Conservation (phyloP, 192 early-diverging fungal species). For the Coemansia guatemalensis region DNA sequence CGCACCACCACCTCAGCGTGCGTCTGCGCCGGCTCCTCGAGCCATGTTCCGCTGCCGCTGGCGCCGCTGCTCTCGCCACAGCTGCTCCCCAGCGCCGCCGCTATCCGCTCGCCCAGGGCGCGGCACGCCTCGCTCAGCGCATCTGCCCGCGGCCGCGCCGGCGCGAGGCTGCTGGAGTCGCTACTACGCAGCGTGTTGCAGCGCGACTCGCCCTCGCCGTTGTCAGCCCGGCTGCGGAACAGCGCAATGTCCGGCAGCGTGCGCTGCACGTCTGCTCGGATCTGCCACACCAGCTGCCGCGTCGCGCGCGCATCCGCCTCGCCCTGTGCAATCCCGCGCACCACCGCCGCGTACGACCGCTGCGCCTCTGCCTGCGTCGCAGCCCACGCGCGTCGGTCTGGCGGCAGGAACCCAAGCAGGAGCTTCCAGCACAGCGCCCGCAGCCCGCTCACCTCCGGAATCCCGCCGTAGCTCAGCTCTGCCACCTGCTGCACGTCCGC, state of each 20-base stretch:
- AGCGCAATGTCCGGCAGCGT: conserved; percentile 22
- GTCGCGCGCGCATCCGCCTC: background rate
- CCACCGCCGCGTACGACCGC: conserved; percentile 7
- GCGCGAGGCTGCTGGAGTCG: background rate
- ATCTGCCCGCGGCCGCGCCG: conserved; percentile 3
- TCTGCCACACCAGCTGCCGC: conserved; percentile 9
- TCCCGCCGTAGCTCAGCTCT: conserved; percentile 20
- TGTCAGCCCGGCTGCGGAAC: conserved; percentile 30
- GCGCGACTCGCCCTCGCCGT: conserved; percentile 6
- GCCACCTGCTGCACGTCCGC: conserved; percentile 16
- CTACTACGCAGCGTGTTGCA: background rate
- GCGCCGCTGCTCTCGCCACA: conserved; percentile 1
- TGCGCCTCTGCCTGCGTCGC: background rate
- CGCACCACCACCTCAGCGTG: conserved; percentile 81
- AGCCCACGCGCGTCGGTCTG: conserved; percentile 16
- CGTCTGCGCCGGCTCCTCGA: conserved; percentile 53
- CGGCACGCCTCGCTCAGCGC: conserved; percentile 4
- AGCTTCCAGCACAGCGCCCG: conserved; percentile 28
- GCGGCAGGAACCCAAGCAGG: conserved; percentile 17
- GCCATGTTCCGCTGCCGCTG: conserved; percentile 20
- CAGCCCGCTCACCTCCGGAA: conserved; percentile 17
- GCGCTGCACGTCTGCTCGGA: conserved; percentile 21
- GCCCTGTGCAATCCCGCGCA: background rate
- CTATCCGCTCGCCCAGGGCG: conserved; percentile 14
- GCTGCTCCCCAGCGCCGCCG: conserved; percentile 1